Evolutionary conservation across 2,329 filamentous ascomycete genomes (phyloP).

Genomic region (Diaporthe caulivora): DNA sequence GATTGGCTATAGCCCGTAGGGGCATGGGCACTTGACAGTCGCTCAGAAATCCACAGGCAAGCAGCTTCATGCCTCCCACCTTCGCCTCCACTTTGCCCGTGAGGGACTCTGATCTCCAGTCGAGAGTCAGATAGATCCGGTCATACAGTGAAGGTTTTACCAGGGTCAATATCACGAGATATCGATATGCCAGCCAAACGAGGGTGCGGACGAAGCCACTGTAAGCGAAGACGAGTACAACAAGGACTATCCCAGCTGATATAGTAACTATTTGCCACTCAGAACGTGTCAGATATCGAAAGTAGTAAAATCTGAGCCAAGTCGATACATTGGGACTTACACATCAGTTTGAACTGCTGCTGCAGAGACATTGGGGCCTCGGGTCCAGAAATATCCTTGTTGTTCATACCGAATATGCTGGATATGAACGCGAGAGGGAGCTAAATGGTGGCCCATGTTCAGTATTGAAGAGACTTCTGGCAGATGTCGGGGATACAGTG

Average conservation of each 20-base stretch:
- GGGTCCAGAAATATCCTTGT: not conserved
- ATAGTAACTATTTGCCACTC: slow-evolving; percentile 9
- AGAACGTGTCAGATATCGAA: not conserved
- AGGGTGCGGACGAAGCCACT: not conserved
- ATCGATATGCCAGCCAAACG: slow-evolving; percentile 18
- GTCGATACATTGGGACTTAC: not conserved
- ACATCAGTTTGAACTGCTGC: slow-evolving; percentile 9
- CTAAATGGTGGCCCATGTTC: not conserved
- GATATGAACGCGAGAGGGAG: slow-evolving; percentile 28
- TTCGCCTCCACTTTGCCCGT: not conserved
- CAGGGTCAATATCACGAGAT: not conserved
- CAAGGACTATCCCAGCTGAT: not conserved
- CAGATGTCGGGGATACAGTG: no score
- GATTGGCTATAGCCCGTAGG: no score
- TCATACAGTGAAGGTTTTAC: not conserved
- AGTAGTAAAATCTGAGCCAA: not conserved
- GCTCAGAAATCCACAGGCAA: no score
- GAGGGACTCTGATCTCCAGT: not conserved
- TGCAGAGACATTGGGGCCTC: not conserved
- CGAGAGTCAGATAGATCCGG: not conserved
- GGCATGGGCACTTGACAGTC: no score
- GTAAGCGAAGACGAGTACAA: slow-evolving; percentile 10
- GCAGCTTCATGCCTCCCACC: not conserved
- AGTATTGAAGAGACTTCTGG: not conserved
- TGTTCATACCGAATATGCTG: slow-evolving; percentile 36